Base-by-base conservation (phyloP, 2,329 filamentous ascomycete species). In the Talaromyces sp. region DNA sequence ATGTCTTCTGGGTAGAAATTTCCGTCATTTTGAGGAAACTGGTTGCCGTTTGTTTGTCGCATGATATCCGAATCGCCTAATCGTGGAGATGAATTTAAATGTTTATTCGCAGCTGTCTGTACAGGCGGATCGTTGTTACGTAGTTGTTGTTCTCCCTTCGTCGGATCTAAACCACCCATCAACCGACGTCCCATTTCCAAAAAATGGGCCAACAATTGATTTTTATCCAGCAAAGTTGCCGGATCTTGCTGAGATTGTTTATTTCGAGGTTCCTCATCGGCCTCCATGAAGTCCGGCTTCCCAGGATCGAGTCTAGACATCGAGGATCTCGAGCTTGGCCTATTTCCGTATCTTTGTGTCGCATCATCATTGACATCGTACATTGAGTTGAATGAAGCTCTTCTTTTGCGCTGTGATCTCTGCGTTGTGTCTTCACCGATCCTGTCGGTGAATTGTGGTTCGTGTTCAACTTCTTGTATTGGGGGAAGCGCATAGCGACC, bases 351-450 rank as follows among this genome's bases (percentile, higher is more conserved):
- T 65, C 71, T 71, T 69, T 82, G 81, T 15, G 84, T 83, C 66
- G 81, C 81, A 65, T 87, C 84, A 58, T 84, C 79, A 15, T 80
- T 80, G 53, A 82, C 80, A 74, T 87, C 83, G 64, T 80, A 77
- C 54, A 80, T 77, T 27, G 80, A 80, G 69, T 83, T 84, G 68
- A 88, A 86, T 31, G 85, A 88, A 15, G 83, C 84, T 61, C 84
- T 79, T 68, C 85, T 76, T 66, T 34, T 58, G 8, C 72, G 75
- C 47, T 71, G 75, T 11, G 72, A 72, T 47, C 71, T 71, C 43
- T 73, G 70, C n/a, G 68, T 70, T 31, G 70, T 74, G 65, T 76
- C 72, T n/a, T 74, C 70, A 65, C 65, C 69, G 60, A 68, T 71
- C 19, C 67, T 66, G 31, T 45, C 68, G 69, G 13, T 69, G 67